Base-by-base conservation (phyloP, 768 basidiomycete genomes). In the Paxillus ammoniavirescens region DNA sequence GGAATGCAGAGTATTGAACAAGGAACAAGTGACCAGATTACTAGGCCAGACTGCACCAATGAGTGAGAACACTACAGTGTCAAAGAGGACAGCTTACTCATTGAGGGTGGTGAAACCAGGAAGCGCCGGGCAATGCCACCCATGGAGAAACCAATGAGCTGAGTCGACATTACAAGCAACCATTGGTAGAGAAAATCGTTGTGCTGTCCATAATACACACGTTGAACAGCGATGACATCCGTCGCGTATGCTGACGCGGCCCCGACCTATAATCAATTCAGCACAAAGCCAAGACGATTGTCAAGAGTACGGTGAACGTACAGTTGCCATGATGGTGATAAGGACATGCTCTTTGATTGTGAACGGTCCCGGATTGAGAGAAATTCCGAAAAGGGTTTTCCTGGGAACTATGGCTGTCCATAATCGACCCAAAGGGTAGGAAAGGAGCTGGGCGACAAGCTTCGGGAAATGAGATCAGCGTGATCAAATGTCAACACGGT, bases 271-370 rank as follows among this genome's bases (percentile, higher is more conserved):
- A 14, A 64, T 63, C 6, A 59, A 56, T 52, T 65, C 70, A 18
- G 15, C 31, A 2, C 1, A 4, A 15, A 49, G 38, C 2, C 10
- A 41, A 54, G 30, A 8, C 30, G 31, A 51, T 33, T 21, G 3
- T 46, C 31, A 33, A 31, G 26, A 26, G 36, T 51, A 15, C 6
- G 15, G 21, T 21, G 21, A 47, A 9, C 47, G 77, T 38, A 86
- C 78, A 64, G 84, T 88, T 35, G 81, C 26, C 26, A 89, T 88
- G 55, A 82, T 75, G 10, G 80, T 81, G 38, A 80, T 72, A 45
- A 82, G 70, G 36, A 87, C 87, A 67, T 85, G 84, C 65, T 87
- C 85, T 67, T 87, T 88, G 64, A 86, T 78, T 2, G 77, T 77
- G 71, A 87, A 88, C 23, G 56, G 64, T 8, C 71, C 71, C 8